Evolutionary conservation across 495 filamentous ascomycete species (phyloP).

Genomic region (Lasiosphaeris hirsuta): DNA sequence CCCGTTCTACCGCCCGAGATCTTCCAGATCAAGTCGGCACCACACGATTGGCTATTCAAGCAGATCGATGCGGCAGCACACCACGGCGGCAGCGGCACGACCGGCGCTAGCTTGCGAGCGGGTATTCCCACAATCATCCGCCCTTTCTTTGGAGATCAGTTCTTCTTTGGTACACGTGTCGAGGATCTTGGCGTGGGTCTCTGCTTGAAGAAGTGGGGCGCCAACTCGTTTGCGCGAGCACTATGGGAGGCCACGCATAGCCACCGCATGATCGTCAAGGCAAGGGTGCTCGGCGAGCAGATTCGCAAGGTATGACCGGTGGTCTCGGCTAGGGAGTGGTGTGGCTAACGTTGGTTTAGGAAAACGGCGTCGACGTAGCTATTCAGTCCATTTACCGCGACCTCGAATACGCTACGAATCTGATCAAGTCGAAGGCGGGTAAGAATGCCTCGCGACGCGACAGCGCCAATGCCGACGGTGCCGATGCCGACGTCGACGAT

Average conservation of each 20-base stretch:
- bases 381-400: constrained; percentile 94
- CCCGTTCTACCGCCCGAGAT: constrained; percentile 76
- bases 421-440: constrained; percentile 62
- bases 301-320: constrained; percentile 69
- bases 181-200: constrained; percentile 93
- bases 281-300: constrained; percentile 72
- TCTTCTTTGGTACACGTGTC: constrained; percentile 86
- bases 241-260: constrained; percentile 90
- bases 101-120: constrained; percentile 87
- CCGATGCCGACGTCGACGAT: constrained; percentile 17
- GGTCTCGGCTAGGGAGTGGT: too few relatives aligned
- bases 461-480: constrained; percentile 11
- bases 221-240: constrained; percentile 73
- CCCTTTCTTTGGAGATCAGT: constrained; percentile 97
- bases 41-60: constrained; percentile 94
- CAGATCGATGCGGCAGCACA: constrained; percentile 94
- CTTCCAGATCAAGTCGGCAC: constrained; percentile 81
- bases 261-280: constrained; percentile 85
- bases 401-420: constrained; percentile 87
- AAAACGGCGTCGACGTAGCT: constrained; percentile 83
- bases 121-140: constrained; percentile 93
- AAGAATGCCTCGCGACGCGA: constrained; percentile 51
- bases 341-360: constrained; percentile 47
- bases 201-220: constrained; percentile 83
- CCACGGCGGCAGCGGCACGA: constrained; percentile 93